Percentiles rank a stretch among this genome's conserved stretches.
Conservation (phyloP, 208 protist species). For the Porcisia deanei region DNA sequence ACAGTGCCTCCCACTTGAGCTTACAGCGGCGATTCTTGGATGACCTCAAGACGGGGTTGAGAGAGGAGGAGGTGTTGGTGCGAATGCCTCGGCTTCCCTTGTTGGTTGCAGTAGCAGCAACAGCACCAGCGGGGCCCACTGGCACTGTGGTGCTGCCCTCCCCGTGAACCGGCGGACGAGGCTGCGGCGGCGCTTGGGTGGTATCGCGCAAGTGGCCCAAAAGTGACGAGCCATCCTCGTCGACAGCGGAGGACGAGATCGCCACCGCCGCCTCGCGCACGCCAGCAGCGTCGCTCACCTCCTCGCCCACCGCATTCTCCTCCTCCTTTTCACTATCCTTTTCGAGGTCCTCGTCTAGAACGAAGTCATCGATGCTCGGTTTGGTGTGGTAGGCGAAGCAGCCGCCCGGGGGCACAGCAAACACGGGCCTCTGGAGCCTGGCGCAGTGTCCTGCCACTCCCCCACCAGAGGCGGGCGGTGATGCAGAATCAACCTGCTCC, state of each 20-base stretch:
- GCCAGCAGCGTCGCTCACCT: not conserved
- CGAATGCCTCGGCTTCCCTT: too few relatives aligned
- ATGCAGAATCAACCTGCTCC: not conserved
- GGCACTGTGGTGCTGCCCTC: not conserved
- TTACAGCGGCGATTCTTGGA: not conserved
- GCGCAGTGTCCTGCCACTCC: not conserved
- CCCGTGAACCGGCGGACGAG: not conserved
- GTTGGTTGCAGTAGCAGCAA: too few relatives aligned
- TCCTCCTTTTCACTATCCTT: constrained; percentile 1
- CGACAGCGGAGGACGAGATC: too few relatives aligned
- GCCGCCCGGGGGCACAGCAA: constrained; percentile 16
- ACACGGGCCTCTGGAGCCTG: constrained; percentile 12
- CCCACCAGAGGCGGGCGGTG: not conserved
- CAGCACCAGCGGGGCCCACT: not conserved
- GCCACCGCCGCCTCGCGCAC: not conserved
- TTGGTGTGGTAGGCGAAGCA: constrained; percentile 17
- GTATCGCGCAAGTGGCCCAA: not conserved
- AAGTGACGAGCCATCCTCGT: too few relatives aligned
- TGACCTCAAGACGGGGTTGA: too few relatives aligned
- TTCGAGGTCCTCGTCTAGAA: constrained; percentile 14
- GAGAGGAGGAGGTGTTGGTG: too few relatives aligned
- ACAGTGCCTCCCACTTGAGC: constrained; percentile 39
- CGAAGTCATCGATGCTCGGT: constrained; percentile 17
- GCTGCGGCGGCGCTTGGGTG: not conserved
- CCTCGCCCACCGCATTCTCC: constrained; percentile 11